Percentiles rank a stretch among this genome's conserved stretches.
These are phyloP conservation scores for Pyrenochaeta sp. DNA, from an alignment of 2,329 filamentous ascomycete genomes.

Conservation along the genomic window DNA sequence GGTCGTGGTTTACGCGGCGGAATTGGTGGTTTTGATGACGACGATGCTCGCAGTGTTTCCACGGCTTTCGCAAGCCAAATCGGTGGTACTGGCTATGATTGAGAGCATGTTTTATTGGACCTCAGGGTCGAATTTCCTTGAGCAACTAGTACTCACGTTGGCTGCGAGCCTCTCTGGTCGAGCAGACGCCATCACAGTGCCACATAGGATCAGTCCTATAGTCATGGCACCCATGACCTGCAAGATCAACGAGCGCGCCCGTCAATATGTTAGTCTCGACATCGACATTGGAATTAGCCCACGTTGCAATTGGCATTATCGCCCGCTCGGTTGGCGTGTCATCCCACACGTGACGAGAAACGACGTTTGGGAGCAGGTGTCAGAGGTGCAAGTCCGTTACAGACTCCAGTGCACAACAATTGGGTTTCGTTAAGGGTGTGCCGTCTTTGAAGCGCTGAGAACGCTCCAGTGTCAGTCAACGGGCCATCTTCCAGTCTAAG, in stretches of 20 bases:
- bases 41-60: conserved; percentile 94
- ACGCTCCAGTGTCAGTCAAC: background rate
- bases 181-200: background rate
- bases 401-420: background rate
- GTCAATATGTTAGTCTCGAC: background rate
- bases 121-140: conserved; percentile 5
- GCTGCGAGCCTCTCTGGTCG: conserved; percentile 5
- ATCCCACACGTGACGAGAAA: background rate
- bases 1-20: conserved; percentile 51
- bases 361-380: background rate
- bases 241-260: background rate
- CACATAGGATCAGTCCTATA: background rate
- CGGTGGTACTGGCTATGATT: conserved; percentile 69
- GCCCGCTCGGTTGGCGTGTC: background rate
- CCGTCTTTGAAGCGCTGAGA: background rate
- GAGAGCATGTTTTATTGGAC: conserved; percentile 45
- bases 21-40: conserved; percentile 70
- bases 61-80: conserved; percentile 97
- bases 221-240: background rate
- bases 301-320: background rate
- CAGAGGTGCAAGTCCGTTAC: background rate
- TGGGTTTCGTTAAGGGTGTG: background rate
- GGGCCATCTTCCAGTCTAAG: conserved; percentile 1
- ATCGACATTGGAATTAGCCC: background rate
- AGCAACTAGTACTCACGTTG: conserved; percentile 13